Base-by-base conservation (phyloP, 139 green algal genomes). In the Micractinium sp. region DNA sequence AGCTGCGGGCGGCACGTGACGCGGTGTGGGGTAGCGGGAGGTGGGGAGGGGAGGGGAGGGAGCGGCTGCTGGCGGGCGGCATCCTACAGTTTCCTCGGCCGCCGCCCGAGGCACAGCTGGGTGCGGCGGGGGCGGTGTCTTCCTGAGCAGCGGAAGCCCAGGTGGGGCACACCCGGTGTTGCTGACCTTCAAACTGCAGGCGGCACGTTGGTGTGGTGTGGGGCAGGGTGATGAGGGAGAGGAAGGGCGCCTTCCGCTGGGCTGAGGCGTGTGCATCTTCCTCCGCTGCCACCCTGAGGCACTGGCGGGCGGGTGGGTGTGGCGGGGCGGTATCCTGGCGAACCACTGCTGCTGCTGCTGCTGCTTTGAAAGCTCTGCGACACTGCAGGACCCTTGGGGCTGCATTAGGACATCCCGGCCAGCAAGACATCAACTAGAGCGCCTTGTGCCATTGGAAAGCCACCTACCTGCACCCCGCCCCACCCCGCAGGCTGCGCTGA, bases 401-500 rank as follows among this genome's bases (percentile, higher is more conserved):
- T n/a, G n/a, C n/a, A n/a, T n/a, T n/a, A n/a, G n/a, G n/a, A n/a
- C n/a, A n/a, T n/a, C n/a, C n/a, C n/a, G n/a, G n/a, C n/a, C n/a
- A n/a, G n/a, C n/a, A n/a, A n/a, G n/a, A n/a, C n/a, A n/a, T n/a
- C n/a, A n/a, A n/a, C n/a, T n/a, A n/a, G n/a, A n/a, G n/a, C n/a
- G n/a, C n/a, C 23, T 73, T 25, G 63, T 73, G 63, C 63, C 20
- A 12, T 29, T 73, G 63, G n/a, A n/a, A 73, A 29, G 23, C 63
- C 63, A 29, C 63, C 15, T 31, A 36, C 9, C n/a, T 75, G 22
- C 81, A 60, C 27, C 81, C 53, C 18, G 61, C 82, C 71, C 71
- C 71, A 12, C 71, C 71, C 3, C 71, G 36, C 85, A 93, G 80
- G 88, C 89, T 0, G 83, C 94, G 25, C 91, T 99, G 77, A 96